Conservation (phyloP, 306 rosid genomes). For the Luffa aegyptiaca region DNA sequence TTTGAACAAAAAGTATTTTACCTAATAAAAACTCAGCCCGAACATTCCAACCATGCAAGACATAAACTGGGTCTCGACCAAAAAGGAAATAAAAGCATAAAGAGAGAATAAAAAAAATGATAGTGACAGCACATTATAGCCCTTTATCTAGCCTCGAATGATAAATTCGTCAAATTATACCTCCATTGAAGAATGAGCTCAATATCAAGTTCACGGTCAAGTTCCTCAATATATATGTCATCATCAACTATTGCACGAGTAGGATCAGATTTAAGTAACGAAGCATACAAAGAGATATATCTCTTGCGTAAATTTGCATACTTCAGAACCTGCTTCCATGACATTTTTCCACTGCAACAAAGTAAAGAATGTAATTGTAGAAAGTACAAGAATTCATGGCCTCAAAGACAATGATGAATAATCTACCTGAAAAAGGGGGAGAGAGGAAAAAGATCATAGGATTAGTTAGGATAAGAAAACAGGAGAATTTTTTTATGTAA, state of each 20-base stretch:
- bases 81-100: neutral
- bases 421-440: neutral
- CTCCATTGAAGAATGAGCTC: slow-evolving; percentile 97
- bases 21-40: neutral
- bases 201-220: slow-evolving; percentile 81
- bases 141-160: neutral
- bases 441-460: neutral
- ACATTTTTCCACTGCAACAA: slow-evolving; percentile 81
- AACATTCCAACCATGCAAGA: neutral
- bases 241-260: slow-evolving; percentile 51
- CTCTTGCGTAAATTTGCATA: slow-evolving; percentile 70
- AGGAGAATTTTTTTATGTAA: neutral
- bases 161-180: slow-evolving; percentile 23
- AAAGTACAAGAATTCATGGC: neutral
- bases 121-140: neutral
- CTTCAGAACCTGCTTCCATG: slow-evolving; percentile 94
- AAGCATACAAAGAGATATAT: slow-evolving; percentile 75
- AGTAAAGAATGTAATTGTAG: slow-evolving; percentile 15
- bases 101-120: neutral
- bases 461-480: neutral
- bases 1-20: neutral
- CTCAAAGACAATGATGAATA: neutral
- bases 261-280: slow-evolving; percentile 79
- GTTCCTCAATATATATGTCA: slow-evolving; percentile 68
- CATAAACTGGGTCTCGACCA: neutral